Base-by-base conservation (phyloP, 2,329 filamentous ascomycete species). In the Ceratocystis harringtonii region DNA sequence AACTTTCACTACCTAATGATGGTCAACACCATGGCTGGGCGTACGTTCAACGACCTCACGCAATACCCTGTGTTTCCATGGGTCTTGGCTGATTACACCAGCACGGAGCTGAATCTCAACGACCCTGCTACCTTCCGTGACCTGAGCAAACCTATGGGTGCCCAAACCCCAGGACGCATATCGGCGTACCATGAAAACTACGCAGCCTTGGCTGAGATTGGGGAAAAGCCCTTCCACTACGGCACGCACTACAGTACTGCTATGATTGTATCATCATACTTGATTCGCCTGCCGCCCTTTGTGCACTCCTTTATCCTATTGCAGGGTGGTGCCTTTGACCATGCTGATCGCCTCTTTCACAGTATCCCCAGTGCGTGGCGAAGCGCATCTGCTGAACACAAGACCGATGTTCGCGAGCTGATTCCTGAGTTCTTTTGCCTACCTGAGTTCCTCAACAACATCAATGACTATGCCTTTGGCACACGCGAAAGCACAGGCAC, bases 1-100 rank as follows among this genome's bases (percentile, higher is more conserved):
- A 99, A 99, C 74, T 99, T 99, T 71, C 91, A 97, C 74, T 99
- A 99, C 72, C 82, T 99, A 44, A 99, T 99, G 92, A 85, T 96
- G 68, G 86, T 99, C 72, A 99, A 99, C 72, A 97, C 94, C 0
- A 90, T 99, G 82, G 95, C 95, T 32, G 94, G 94, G 1, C 82
- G 94, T 63, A 97, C 94, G 0, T 99, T 99, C 78, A 99, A 99
- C 72, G 94, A 99, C 72, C 79, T 99, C 19, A 99, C 94, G 0
- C 95, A 99, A 71, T 99, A 99, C 71, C 94, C 94, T 0, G 92
- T 99, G 19, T 99, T 99, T 69, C 94, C 94, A 0, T 99, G 94
- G 94, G 87, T 99, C 2, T 78, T 99, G 58, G 92, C 94, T 0
- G 92, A 99, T 72, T 99, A 99, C 73, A 92, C 88, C 0, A 97